Conservation (phyloP, 176 grass and related monocot genomes). For the Oryza longistaminata region DNA sequence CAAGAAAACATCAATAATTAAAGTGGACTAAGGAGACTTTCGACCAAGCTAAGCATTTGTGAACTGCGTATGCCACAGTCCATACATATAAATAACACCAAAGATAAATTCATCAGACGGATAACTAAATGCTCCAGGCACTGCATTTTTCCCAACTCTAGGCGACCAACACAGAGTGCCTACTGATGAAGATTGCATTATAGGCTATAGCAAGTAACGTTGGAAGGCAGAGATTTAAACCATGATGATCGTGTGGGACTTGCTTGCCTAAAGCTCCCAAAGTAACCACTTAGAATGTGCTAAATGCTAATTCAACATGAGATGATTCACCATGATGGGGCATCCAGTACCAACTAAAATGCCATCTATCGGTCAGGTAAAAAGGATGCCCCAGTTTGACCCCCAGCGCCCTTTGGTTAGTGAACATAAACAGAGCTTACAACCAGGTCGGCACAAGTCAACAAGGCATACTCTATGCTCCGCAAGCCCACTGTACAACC, state of each 20-base stretch:
- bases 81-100: constrained; percentile 5
- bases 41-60: constrained; percentile 19
- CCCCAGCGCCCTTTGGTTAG: neutral
- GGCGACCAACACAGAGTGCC: neutral
- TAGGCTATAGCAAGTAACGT: constrained; percentile 1
- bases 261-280: neutral
- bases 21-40: neutral
- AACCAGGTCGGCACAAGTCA: neutral
- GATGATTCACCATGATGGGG: neutral
- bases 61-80: neutral
- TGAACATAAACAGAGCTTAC: neutral
- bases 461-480: neutral
- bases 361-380: neutral
- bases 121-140: neutral
- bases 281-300: neutral
- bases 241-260: neutral
- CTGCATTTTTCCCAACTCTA: constrained; percentile 2
- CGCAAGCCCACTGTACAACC: neutral
- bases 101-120: neutral
- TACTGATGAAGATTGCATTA: neutral
- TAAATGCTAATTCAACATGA: neutral
- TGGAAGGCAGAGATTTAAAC: neutral
- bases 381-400: neutral
- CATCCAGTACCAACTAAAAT: neutral
- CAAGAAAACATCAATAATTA: neutral